Evolutionary conservation across 495 filamentous ascomycete species (phyloP), one percentile per base, ranked within the genome.

Genomic region (Acidiella bohemica): DNA sequence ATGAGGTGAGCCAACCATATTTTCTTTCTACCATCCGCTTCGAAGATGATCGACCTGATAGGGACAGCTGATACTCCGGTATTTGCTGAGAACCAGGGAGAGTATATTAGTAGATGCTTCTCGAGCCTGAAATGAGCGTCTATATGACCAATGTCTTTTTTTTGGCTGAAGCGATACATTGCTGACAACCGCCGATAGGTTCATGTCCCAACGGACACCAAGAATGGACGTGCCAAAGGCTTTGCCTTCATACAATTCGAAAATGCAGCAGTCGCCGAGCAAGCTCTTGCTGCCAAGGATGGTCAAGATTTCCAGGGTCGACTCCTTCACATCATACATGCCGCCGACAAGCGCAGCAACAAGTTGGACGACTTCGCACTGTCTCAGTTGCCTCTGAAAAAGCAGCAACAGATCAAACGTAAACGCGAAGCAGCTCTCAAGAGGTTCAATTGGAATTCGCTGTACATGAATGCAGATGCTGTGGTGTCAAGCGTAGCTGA

Each of bases 391-490:
- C 90, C 90, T 16, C 65, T 95, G 40, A 95, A 94, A 57, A 93
- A 93, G 53, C 90, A 95, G 59, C 83, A 80, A 47, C 70, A 88
- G 47, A 76, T 96, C 31, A 85, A 81, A 62, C 78, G 78, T 44
- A 93, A 81, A 58, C 66, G 74, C 27, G 75, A 81, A 39, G 80
- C 86, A 19, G 70, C 81, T 11, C 76, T 76, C 5, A 76, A 70
- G 6, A 72, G 72, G 8, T 94, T 94, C 60, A 93, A 82, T 56
- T 97, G 90, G 92, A 97, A 96, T 64, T 86, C 85, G 12, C 66
- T 97, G 31, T 96, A 90, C 59, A 90, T 97, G 86, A 95, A 79
- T 60, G 84, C 92, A 63, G 87, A 99, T 67, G 84, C 90, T 29
- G 87, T 96, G 27, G 86, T 95, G 61, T 80, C 82, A 29, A 88